Evolutionary conservation across 2,329 filamentous ascomycete genomes (phyloP).

Genomic region (Zasmidium citrigriseum): DNA sequence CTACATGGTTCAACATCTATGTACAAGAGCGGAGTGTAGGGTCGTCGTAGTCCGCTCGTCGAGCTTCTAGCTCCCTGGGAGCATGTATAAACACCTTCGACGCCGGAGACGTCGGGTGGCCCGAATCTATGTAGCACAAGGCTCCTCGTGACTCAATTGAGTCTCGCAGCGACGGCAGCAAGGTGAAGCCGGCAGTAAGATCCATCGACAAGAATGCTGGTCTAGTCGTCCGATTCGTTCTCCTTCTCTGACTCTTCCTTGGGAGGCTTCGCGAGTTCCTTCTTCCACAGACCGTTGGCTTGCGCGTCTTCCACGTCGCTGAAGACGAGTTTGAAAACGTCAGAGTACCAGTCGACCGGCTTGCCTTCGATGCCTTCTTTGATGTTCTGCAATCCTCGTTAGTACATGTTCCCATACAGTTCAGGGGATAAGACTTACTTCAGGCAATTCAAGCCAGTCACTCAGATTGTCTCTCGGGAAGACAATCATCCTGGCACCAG

Average conservation of each 20-base stretch:
- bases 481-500: slow-evolving; percentile 88
- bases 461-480: slow-evolving; percentile 95
- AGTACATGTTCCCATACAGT: slow-evolving; percentile 10
- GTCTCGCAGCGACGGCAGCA: too few relatives aligned
- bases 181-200: too few relatives aligned
- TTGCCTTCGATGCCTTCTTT: slow-evolving; percentile 93
- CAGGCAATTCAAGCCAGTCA: slow-evolving; percentile 94
- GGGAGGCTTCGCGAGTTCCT: slow-evolving; percentile 60
- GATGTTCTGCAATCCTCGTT: slow-evolving; percentile 71
- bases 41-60: not conserved
- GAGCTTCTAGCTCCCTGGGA: not conserved
- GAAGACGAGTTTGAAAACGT: slow-evolving; percentile 92
- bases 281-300: slow-evolving; percentile 73
- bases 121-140: too few relatives aligned
- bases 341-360: slow-evolving; percentile 88
- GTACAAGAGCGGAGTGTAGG: slow-evolving; percentile 17
- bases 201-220: slow-evolving; percentile 5
- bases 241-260: slow-evolving; percentile 47
- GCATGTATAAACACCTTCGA: not conserved
- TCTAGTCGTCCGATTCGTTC: slow-evolving; percentile 21
- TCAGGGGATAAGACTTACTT: slow-evolving; percentile 64
- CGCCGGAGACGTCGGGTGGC: not conserved
- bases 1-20: slow-evolving; percentile 6
- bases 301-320: slow-evolving; percentile 71
- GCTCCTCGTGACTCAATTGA: too few relatives aligned